These are phyloP conservation scores for Wallacemonas rigidus DNA, from an alignment of 208 protist genomes.

Conservation along the genomic window DNA sequence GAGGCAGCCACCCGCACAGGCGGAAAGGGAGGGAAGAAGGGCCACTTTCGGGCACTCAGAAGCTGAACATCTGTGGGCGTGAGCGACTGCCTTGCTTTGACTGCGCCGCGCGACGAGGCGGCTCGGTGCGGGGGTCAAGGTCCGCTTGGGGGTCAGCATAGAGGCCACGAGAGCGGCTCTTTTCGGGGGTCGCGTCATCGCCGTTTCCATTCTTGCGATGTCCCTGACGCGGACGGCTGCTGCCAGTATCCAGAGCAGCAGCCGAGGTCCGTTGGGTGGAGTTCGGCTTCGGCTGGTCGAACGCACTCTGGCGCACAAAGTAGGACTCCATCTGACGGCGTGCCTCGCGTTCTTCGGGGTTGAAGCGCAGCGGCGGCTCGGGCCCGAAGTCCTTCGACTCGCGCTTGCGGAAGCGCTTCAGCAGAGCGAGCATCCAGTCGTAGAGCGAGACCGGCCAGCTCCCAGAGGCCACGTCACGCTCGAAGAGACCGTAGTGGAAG, in stretches of 20 bases:
- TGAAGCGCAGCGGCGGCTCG: slow-evolving; percentile 52
- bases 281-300: slow-evolving; percentile 6
- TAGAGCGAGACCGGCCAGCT: slow-evolving; percentile 63
- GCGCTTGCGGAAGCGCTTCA: slow-evolving; percentile 52
- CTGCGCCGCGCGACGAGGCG: slow-evolving; percentile 2
- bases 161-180: not conserved
- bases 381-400: slow-evolving; percentile 35
- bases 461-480: slow-evolving; percentile 70
- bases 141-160: slow-evolving; percentile 5
- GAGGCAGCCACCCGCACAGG: no score
- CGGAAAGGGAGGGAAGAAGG: no score
- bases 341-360: slow-evolving; percentile 36
- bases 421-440: slow-evolving; percentile 59
- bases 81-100: slow-evolving; percentile 1
- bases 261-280: not conserved
- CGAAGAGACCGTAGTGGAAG: slow-evolving; percentile 80
- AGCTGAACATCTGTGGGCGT: not conserved
- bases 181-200: slow-evolving; percentile 6
- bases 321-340: slow-evolving; percentile 22
- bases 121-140: slow-evolving; percentile 9
- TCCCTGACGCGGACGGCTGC: no score
- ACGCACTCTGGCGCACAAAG: slow-evolving; percentile 21
- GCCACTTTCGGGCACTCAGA: not conserved
- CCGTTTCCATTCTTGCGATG: not conserved
- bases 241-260: no score